Evolutionary conservation across 2,329 filamentous ascomycete genomes (phyloP).

Genomic region (Pseudogymnoascus sp.): DNA sequence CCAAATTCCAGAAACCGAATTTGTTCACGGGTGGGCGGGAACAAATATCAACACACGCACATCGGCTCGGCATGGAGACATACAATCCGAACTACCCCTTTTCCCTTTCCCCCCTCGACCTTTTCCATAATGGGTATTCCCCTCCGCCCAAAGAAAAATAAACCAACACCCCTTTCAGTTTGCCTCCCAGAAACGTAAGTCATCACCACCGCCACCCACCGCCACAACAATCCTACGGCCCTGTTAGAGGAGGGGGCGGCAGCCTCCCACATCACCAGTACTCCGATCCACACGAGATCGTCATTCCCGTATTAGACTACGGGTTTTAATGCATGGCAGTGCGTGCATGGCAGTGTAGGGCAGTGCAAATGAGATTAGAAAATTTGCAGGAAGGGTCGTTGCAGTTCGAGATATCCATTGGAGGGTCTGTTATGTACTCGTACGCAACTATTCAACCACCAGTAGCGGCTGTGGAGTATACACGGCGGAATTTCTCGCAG

Average conservation of each 20-base stretch:
- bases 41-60: no score
- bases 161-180: not conserved
- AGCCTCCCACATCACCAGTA: not conserved
- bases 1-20: not conserved
- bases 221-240: not conserved
- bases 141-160: not conserved
- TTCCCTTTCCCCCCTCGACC: not conserved
- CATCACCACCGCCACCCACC: not conserved
- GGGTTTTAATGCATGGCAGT: not conserved
- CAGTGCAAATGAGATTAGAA: no score
- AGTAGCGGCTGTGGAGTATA: no score
- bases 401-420: no score
- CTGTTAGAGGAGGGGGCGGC: not conserved
- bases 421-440: no score
- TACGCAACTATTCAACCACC: no score
- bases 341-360: not conserved
- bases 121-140: not conserved
- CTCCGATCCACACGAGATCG: not conserved
- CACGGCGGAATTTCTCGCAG: no score
- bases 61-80: not conserved
- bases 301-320: not conserved
- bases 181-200: not conserved
- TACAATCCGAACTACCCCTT: not conserved
- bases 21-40: no score
- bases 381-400: no score